Base-by-base conservation (phyloP, 495 filamentous ascomycete genomes). In the Paragyromitra xinjiangensis region DNA sequence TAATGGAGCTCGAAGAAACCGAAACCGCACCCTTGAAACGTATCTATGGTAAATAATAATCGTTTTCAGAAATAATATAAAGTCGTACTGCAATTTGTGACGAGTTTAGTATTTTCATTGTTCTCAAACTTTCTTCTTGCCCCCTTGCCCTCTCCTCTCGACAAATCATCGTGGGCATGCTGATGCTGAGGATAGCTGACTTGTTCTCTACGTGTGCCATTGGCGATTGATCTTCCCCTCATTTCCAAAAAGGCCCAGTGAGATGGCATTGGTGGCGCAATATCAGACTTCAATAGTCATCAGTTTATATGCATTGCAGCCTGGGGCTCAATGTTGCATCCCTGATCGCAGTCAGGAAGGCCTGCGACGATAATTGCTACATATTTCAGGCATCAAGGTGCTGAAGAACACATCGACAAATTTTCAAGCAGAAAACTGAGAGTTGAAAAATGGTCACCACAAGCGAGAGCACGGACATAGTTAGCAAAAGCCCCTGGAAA, bases 191-290 rank as follows among this genome's bases (percentile, higher is more conserved):
- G 39, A 56, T 42, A 48, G 53, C 66, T n/a, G 29, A 39, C 22
- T 59, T 59, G 29, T 29, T 37, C 53, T 59, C 26, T 58, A 19
- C 19, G 39, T 55, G 37, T 64, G 26, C 59, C 44, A 71, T 63
- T 71, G 58, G 69, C 5, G 16, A 48, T 48, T 37, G 37, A 44
- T 45, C 58, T 63, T 71, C 69, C 56, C 29, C 39, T 63, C 39
- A 63, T 42, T 63, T 61, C 22, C 56, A 29, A 44, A 39, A 71
- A 50, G 22, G 40, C 56, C 61, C n/a, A 39, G 69, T 24, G 56
- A 51, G 69, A 64, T 72, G 69, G 45, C 62, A 24, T 44, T 53
- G 45, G 69, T 61, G 50, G 59, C 69, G 26, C 34, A 64, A 45
- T 72, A 64, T 56, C 45, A 53, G 22, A 40, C 51, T 51, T 61